These are phyloP conservation scores for Fragaria vesca DNA, from an alignment of 306 rosid species.

Conservation along the genomic window DNA sequence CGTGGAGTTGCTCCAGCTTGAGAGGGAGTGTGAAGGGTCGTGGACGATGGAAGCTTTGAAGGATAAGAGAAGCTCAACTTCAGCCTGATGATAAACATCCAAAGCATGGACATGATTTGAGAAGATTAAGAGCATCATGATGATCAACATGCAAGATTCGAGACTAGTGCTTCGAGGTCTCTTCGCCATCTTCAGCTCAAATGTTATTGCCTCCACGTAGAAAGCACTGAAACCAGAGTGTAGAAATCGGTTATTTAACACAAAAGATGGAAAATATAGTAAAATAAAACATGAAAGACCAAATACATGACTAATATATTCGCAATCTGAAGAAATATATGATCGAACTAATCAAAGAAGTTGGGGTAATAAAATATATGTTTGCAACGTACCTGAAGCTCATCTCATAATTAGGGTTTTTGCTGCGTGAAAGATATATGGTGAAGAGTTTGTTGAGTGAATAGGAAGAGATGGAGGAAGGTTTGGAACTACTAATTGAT, in stretches of 20 bases:
- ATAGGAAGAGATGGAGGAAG: conserved; percentile 25
- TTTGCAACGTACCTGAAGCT: conserved; percentile 40
- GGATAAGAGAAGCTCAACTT: conserved; percentile 57
- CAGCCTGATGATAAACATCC: conserved; percentile 35
- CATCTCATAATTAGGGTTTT: conserved; percentile 42
- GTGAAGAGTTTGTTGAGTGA: conserved; percentile 19
- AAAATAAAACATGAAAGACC: background rate
- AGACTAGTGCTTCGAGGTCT: conserved; percentile 27
- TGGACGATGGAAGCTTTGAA: conserved; percentile 63
- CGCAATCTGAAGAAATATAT: background rate
- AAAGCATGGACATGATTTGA: conserved; percentile 29
- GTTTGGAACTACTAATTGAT: conserved; percentile 9
- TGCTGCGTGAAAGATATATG: conserved; percentile 15
- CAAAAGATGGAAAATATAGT: background rate
- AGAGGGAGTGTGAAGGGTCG: conserved; percentile 61
- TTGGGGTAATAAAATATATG: conserved; percentile 28
- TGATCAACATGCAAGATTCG: conserved; percentile 17
- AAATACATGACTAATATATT: background rate
- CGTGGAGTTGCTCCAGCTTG: conserved; percentile 58
- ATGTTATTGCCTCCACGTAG: conserved; percentile 8
- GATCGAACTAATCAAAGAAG: background rate
- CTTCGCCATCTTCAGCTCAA: conserved; percentile 46
- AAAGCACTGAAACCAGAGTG: background rate
- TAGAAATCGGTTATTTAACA: background rate
- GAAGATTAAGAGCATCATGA: conserved; percentile 38